Conservation (phyloP, 305 asterid genomes). For the Fraxinus albicans region DNA sequence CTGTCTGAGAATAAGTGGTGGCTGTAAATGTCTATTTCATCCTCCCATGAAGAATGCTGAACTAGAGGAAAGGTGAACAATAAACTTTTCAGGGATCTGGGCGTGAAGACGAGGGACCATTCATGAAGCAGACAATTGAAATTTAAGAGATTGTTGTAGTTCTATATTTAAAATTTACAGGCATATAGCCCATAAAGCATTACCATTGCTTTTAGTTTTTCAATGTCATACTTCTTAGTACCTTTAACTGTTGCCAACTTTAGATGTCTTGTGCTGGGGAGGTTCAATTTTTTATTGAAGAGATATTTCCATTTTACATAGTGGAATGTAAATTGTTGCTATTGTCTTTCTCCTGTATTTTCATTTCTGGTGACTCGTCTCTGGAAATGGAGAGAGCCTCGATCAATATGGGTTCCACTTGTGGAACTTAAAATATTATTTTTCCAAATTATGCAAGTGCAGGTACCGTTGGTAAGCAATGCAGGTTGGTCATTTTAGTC, state of each 20-base stretch:
- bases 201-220: not conserved
- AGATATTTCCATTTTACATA: not conserved
- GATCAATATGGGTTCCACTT: not conserved
- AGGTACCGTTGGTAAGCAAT: not conserved
- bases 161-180: not conserved
- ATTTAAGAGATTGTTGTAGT: slow-evolving; percentile 1
- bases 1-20: slow-evolving; percentile 70
- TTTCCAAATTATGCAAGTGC: not conserved
- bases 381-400: not conserved
- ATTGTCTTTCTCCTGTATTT: not conserved
- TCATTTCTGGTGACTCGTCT: not conserved
- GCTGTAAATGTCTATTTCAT: slow-evolving; percentile 29
- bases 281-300: not conserved
- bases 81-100: not conserved
- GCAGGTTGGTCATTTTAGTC: not conserved
- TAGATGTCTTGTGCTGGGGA: not conserved
- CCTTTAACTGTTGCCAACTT: not conserved
- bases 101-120: not conserved
- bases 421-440: not conserved
- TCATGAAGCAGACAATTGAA: slow-evolving; percentile 4
- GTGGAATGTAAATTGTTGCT: not conserved
- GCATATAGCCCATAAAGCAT: not conserved
- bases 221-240: not conserved
- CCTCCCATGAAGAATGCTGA: slow-evolving; percentile 11
- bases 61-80: not conserved